phyloP scores from a whole-genome alignment of 2,329 filamentous ascomycete genomes.

The Curvularia lunata region DNA sequence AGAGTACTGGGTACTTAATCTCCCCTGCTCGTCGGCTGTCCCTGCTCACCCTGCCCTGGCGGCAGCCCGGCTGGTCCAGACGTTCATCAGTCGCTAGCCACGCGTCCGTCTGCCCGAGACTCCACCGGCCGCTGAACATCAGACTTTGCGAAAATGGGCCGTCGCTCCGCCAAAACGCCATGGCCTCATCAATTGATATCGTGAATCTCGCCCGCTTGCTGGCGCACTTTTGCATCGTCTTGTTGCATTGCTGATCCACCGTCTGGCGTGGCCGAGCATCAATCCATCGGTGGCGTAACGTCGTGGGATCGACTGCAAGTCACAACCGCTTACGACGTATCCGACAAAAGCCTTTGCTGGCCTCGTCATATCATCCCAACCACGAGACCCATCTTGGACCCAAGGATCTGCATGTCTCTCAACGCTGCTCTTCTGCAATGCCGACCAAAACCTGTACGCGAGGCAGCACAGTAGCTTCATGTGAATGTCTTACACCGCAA shows the following conservation, averaged over 20 bases:
- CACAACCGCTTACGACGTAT: slow-evolving; percentile 16
- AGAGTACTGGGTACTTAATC: slow-evolving; percentile 11
- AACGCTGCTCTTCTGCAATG: slow-evolving; percentile 7
- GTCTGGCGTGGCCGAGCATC: slow-evolving; percentile 6
- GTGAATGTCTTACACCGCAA: background rate
- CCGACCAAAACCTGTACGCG: background rate
- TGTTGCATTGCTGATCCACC: background rate
- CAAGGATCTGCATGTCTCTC: slow-evolving; percentile 2
- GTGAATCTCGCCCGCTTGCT: background rate
- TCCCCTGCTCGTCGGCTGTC: slow-evolving; percentile 7
- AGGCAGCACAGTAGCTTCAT: background rate
- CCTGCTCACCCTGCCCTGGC: slow-evolving; percentile 10
- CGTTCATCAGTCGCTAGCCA: slow-evolving; percentile 19
- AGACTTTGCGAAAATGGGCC: slow-evolving; percentile 4
- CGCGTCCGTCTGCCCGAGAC: slow-evolving; percentile 18
- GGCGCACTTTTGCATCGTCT: background rate
- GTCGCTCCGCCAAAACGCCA: slow-evolving; percentile 1
- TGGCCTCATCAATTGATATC: background rate
- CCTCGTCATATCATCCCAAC: slow-evolving; percentile 17
- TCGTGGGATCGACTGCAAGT: slow-evolving; percentile 18
- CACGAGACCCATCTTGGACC: slow-evolving; percentile 6
- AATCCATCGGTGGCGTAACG: slow-evolving; percentile 13
- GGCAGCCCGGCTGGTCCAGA: slow-evolving; percentile 15
- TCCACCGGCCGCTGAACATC: slow-evolving; percentile 10
- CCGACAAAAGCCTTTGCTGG: slow-evolving; percentile 13